These are phyloP conservation scores for Ganoderma resinaceum DNA, from an alignment of 1,284 basidiomycete species.

Conservation along the genomic window DNA sequence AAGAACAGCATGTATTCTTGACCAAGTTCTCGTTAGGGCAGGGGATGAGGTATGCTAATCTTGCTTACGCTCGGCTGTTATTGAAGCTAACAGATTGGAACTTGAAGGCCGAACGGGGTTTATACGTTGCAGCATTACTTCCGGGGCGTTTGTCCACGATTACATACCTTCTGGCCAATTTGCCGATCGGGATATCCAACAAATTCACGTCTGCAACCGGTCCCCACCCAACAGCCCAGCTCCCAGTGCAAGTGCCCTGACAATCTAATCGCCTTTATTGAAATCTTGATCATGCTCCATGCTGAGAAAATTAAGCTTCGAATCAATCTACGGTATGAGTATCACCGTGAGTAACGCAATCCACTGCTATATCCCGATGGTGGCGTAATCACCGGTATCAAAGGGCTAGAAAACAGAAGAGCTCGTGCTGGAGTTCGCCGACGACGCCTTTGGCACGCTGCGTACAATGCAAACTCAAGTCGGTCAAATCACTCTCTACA, in stretches of 20 bases:
- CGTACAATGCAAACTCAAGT: neutral
- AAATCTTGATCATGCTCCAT: too few species aligned
- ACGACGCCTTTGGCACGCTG: neutral
- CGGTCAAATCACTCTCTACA: neutral
- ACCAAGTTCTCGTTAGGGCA: neutral
- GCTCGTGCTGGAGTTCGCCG: neutral
- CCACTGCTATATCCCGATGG: neutral
- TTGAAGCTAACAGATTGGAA: neutral
- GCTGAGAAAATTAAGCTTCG: neutral
- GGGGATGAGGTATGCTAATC: neutral
- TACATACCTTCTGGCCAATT: neutral
- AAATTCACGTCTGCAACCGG: neutral
- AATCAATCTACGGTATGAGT: neutral
- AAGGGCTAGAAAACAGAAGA: neutral
- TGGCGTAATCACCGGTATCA: neutral
- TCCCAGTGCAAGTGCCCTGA: too few species aligned
- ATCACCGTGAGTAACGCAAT: neutral
- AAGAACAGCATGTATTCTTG: neutral
- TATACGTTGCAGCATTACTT: neutral
- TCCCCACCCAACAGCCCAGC: neutral
- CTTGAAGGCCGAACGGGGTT: neutral
- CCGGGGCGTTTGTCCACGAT: neutral
- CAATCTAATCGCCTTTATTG: too few species aligned
- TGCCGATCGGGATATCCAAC: neutral
- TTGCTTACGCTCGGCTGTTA: neutral